phyloP scores from a whole-genome alignment of 495 filamentous ascomycete species.

The Hypoxylon intermedium region DNA sequence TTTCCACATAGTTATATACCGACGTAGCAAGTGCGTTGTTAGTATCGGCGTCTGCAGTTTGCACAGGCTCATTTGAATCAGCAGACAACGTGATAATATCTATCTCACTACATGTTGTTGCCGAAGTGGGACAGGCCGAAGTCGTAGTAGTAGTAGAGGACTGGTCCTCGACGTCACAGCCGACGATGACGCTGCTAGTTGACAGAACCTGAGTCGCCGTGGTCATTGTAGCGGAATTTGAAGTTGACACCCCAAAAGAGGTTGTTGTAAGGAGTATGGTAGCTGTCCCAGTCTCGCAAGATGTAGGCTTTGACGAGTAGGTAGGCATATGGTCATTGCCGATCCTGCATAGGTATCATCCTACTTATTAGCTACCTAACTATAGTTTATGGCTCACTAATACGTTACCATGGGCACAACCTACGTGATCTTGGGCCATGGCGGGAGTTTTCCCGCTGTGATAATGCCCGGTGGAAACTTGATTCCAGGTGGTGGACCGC shows the following conservation, averaged over 20 bases:
- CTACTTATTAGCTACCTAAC: neutral
- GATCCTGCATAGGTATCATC: slow-evolving; percentile 1
- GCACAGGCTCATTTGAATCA: neutral
- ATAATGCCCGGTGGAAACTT: slow-evolving; percentile 1
- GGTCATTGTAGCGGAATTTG: neutral
- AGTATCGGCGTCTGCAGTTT: neutral
- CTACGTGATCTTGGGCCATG: slow-evolving; percentile 9
- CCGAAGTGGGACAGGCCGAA: neutral
- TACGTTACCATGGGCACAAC: no score
- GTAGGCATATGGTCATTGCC: slow-evolving; percentile 5
- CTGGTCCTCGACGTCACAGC: slow-evolving; percentile 1
- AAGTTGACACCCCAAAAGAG: neutral
- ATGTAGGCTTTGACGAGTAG: slow-evolving; percentile 1
- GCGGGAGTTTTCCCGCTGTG: neutral
- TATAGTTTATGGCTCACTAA: no score
- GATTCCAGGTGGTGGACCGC: slow-evolving; percentile 7
- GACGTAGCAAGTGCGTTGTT: neutral
- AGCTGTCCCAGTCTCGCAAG: slow-evolving; percentile 2
- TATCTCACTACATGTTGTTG: neutral
- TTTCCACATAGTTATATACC: neutral
- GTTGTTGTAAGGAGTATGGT: slow-evolving; percentile 3
- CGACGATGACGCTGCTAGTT: slow-evolving; percentile 3
- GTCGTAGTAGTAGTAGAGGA: neutral
- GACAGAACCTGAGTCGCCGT: neutral
- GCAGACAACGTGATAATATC: neutral